Percentiles rank a stretch among this genome's conserved stretches.
These are phyloP conservation scores for Fusarium sp. DNA, from an alignment of 2,329 filamentous ascomycete species.

Conservation along the genomic window DNA sequence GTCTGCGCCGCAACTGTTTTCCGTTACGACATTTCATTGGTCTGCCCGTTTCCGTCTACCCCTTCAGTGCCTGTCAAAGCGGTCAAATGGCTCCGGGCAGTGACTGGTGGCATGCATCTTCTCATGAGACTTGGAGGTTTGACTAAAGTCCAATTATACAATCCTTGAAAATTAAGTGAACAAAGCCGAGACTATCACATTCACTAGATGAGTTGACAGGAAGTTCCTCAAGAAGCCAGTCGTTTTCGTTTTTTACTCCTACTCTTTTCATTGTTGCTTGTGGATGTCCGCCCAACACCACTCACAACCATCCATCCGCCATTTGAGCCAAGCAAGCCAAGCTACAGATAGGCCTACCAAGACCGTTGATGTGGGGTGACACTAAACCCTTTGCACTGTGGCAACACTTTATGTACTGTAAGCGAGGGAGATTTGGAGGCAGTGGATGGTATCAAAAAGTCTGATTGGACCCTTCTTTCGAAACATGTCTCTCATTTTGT, in stretches of 20 bases:
- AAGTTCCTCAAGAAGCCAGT: constrained; percentile 19
- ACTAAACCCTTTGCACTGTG: constrained; percentile 38
- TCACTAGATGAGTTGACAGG: neutral
- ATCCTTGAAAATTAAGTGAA: neutral
- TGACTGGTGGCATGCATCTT: constrained; percentile 21
- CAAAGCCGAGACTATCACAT: neutral
- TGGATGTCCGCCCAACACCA: constrained; percentile 27
- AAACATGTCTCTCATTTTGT: constrained; percentile 9
- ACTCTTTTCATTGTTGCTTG: constrained; percentile 13
- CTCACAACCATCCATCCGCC: constrained; percentile 15
- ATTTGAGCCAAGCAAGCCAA: constrained; percentile 8
- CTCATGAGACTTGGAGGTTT: constrained; percentile 8
- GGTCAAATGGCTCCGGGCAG: constrained; percentile 19
- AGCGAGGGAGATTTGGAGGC: constrained; percentile 24
- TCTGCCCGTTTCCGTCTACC: neutral
- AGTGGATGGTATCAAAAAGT: neutral
- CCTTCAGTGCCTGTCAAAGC: constrained; percentile 6
- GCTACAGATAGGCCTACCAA: constrained; percentile 22
- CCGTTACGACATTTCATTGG: neutral
- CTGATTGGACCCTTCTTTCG: neutral
- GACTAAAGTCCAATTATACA: neutral
- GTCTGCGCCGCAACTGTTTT: constrained; percentile 16
- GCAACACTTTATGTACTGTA: constrained; percentile 33
- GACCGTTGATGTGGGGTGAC: constrained; percentile 44
- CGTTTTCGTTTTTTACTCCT: constrained; percentile 5